These are phyloP conservation scores for Phytophthora brassicae DNA, from an alignment of 352 stramenopile genomes.

Conservation along the genomic window DNA sequence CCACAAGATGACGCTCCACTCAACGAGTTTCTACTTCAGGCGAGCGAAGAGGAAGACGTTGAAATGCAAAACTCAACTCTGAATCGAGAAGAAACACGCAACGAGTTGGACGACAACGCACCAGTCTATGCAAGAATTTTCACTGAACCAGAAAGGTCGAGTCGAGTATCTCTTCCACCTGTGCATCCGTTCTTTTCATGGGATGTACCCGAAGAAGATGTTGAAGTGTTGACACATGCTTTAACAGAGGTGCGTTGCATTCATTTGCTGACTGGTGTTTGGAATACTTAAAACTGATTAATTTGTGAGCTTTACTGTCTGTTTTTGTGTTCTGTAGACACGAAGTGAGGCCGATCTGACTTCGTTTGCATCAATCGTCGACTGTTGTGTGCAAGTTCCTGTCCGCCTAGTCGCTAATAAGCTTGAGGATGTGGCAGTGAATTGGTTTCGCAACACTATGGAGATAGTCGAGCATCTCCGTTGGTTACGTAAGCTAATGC, in stretches of 20 bases:
- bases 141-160: not conserved
- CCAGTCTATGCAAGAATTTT: constrained; percentile 1
- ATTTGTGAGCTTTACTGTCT: not conserved
- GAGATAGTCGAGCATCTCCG: constrained; percentile 48
- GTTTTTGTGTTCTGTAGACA: constrained; percentile 12
- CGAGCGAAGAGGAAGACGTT: constrained; percentile 10
- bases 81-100: constrained; percentile 2
- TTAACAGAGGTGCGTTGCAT: constrained; percentile 20
- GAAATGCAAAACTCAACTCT: constrained; percentile 6
- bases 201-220: constrained; percentile 18
- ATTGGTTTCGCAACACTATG: constrained; percentile 45
- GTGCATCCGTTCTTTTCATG: constrained; percentile 37
- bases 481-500: constrained; percentile 65
- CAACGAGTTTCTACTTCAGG: not conserved
- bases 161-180: constrained; percentile 26
- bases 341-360: constrained; percentile 19
- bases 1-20: not conserved
- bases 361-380: constrained; percentile 48
- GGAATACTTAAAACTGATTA: not conserved
- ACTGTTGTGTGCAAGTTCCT: constrained; percentile 42
- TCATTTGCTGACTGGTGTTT: not conserved
- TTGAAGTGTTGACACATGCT: constrained; percentile 19
- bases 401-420: constrained; percentile 39
- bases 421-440: constrained; percentile 49
- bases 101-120: not conserved